Evolutionary conservation across 108 stramenopile species (phyloP).

Genomic region (Pseudonitzschia multiseries): DNA sequence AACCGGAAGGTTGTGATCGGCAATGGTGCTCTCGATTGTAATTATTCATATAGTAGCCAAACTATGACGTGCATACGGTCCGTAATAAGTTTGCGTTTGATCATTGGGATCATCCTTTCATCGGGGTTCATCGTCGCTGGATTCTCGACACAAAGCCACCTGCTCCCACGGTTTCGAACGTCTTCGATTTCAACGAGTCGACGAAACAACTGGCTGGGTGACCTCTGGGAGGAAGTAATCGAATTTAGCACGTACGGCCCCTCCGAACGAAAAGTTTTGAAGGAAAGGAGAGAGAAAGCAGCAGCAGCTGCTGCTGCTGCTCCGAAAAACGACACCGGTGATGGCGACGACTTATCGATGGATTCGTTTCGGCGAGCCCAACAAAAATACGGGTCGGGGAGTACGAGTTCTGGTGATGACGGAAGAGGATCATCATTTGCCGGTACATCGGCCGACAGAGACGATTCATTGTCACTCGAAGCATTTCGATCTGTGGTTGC

Average conservation of each 20-base stretch:
- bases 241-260: conserved; percentile 39
- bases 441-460: neutral
- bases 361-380: conserved; percentile 22
- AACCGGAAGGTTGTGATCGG: no score
- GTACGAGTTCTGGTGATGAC: no score
- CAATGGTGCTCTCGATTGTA: no score
- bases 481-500: conserved; percentile 8
- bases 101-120: neutral
- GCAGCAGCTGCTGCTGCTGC: neutral
- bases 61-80: neutral
- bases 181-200: neutral
- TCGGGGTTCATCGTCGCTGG: neutral
- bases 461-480: conserved; percentile 15
- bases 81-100: neutral
- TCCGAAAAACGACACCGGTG: neutral
- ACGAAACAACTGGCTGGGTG: conserved; percentile 3
- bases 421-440: neutral
- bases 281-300: conserved; percentile 20
- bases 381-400: neutral
- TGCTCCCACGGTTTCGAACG: conserved; percentile 2
- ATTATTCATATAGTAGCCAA: neutral
- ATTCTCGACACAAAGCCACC: neutral
- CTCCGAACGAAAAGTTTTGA: conserved; percentile 29
- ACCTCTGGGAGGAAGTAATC: conserved; percentile 38
- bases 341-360: neutral